Percentiles rank a stretch among this genome's conserved stretches.
These are phyloP conservation scores for Leptographium flavum DNA, from an alignment of 2,329 filamentous ascomycete species.

Conservation along the genomic window DNA sequence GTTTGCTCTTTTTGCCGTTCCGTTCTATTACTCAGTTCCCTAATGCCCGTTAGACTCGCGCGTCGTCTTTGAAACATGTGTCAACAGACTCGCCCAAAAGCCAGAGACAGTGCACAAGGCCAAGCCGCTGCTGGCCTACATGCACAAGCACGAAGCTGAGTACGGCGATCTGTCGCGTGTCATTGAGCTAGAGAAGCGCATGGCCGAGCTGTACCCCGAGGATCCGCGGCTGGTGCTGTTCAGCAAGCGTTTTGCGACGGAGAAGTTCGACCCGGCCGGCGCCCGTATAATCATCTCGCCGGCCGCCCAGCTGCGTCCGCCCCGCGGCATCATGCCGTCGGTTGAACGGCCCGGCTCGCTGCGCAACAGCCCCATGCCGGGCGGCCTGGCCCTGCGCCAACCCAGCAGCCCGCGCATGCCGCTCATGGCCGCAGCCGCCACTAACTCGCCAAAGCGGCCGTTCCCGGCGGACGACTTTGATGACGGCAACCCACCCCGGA, in stretches of 20 bases:
- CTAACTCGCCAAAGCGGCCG: constrained; percentile 46
- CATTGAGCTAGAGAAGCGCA: constrained; percentile 77
- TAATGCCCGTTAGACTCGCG: constrained; percentile 54
- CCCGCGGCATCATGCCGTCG: constrained; percentile 30
- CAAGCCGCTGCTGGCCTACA: constrained; percentile 76
- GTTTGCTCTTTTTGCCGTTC: too few relatives aligned
- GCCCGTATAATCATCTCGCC: constrained; percentile 77
- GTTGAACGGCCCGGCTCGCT: constrained; percentile 32
- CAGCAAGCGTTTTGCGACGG: constrained; percentile 56
- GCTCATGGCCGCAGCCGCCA: constrained; percentile 17
- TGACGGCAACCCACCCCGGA: constrained; percentile 61
- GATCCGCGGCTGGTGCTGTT: constrained; percentile 69
- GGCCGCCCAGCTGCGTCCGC: constrained; percentile 56
- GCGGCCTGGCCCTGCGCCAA: constrained; percentile 12
- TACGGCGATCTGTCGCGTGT: constrained; percentile 90
- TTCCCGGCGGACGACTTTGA: constrained; percentile 58
- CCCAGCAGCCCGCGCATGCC: constrained; percentile 8
- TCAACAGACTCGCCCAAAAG: constrained; percentile 66
- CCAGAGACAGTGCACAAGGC: constrained; percentile 60
- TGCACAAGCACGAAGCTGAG: constrained; percentile 89
- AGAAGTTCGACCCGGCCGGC: constrained; percentile 66
- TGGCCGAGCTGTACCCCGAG: constrained; percentile 85
- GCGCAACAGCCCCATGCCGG: constrained; percentile 28
- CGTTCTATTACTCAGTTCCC: not conserved
- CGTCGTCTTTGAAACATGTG: constrained; percentile 89